Conservation (phyloP, 2,329 filamentous ascomycete species). For the Sclerotinia subarctica region DNA sequence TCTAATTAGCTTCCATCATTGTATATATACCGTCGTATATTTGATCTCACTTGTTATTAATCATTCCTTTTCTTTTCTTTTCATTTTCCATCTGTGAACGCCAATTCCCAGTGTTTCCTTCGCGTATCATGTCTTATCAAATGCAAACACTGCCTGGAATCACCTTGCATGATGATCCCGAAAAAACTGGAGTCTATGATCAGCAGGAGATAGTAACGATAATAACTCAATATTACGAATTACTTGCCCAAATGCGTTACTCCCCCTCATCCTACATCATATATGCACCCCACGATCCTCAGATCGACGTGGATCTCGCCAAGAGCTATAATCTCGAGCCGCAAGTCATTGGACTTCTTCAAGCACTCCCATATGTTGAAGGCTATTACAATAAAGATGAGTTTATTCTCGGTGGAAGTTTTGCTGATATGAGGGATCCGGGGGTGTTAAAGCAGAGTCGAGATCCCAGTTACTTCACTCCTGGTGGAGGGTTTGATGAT, state of each 20-base stretch:
- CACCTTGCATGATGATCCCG: neutral
- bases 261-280: constrained; percentile 21
- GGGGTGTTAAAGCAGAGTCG: constrained; percentile 16
- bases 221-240: constrained; percentile 21
- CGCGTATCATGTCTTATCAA: neutral
- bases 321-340: constrained; percentile 19
- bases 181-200: neutral
- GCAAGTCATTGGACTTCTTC: constrained; percentile 22
- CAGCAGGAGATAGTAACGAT: constrained; percentile 20
- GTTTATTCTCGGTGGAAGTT: constrained; percentile 22
- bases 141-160: neutral
- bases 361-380: constrained; percentile 23
- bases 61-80: neutral
- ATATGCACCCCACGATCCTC: constrained; percentile 22
- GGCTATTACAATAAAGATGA: constrained; percentile 19
- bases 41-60: neutral
- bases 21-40: neutral
- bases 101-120: neutral
- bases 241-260: constrained; percentile 24
- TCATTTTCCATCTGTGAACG: neutral
- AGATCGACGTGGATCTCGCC: constrained; percentile 21
- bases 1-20: neutral
- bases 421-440: constrained; percentile 22
- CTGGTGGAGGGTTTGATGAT: constrained; percentile 13
- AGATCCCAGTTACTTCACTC: constrained; percentile 20